These are phyloP conservation scores for Iberis amara DNA, from an alignment of 441 rosid species.

Conservation along the genomic window DNA sequence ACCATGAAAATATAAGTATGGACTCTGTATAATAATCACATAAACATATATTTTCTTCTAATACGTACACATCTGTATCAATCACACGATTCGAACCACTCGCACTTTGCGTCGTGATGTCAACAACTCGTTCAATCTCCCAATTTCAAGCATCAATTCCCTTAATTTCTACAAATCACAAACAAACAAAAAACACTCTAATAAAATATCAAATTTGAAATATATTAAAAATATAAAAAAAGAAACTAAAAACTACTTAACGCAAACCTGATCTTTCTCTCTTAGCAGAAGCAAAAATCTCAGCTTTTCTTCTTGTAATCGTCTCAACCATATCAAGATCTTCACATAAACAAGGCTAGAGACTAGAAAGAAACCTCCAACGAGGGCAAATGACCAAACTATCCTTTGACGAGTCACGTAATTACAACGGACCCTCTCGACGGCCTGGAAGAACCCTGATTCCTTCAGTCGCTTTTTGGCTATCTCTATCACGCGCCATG, in stretches of 20 bases:
- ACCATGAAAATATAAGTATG: too few relatives aligned
- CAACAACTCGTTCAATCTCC: constrained; percentile 44
- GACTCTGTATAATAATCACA: too few relatives aligned
- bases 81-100: constrained; percentile 43
- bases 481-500: constrained; percentile 22
- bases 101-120: constrained; percentile 42
- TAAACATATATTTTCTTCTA: too few relatives aligned
- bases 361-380: constrained; percentile 18
- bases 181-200: background rate
- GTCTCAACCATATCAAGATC: constrained; percentile 29
- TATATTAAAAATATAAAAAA: too few relatives aligned
- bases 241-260: background rate
- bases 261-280: constrained; percentile 34
- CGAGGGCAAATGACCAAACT: constrained; percentile 20
- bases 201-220: background rate
- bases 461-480: constrained; percentile 15
- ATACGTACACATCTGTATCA: constrained; percentile 1
- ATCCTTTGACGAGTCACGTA: constrained; percentile 19
- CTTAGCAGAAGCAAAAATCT: constrained; percentile 20
- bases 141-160: constrained; percentile 44
- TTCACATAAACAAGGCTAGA: constrained; percentile 23
- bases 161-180: constrained; percentile 44
- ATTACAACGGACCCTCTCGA: constrained; percentile 4
- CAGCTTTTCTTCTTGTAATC: constrained; percentile 26
- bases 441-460: background rate